phyloP scores from a whole-genome alignment of 345 rosid species.

The Gynandropsis gynandra region DNA sequence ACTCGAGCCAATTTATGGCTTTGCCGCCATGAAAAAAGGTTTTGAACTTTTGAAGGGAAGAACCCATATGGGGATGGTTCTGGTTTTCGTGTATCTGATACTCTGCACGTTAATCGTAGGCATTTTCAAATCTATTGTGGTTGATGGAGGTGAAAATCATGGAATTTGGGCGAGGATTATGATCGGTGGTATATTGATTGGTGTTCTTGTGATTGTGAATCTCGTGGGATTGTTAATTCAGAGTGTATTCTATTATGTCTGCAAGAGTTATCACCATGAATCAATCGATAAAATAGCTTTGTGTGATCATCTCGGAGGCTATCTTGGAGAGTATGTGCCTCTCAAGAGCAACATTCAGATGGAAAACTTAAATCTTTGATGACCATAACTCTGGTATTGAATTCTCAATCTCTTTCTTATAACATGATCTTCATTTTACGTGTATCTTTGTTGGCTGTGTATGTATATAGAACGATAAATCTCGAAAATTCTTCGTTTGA shows the following conservation, averaged over 20 bases:
- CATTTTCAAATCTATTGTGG: constrained; percentile 54
- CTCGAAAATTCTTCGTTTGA: no score
- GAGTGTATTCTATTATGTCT: constrained; percentile 90
- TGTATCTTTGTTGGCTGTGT: no score
- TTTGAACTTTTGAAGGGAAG: constrained; percentile 75
- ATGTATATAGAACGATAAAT: no score
- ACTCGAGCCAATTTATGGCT: constrained; percentile 78
- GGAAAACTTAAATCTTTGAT: constrained; percentile 68
- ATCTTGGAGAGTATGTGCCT: constrained; percentile 95
- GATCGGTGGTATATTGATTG: constrained; percentile 81
- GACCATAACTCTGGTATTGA: constrained; percentile 7
- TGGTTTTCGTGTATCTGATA: constrained; percentile 61
- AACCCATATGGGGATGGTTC: constrained; percentile 44
- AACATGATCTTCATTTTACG: no score
- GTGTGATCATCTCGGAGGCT: constrained; percentile 92
- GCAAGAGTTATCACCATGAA: constrained; percentile 92
- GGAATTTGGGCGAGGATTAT: constrained; percentile 58
- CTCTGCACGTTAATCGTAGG: constrained; percentile 41
- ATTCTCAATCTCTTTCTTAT: no score
- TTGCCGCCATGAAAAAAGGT: constrained; percentile 85
- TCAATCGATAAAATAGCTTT: constrained; percentile 74
- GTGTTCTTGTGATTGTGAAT: constrained; percentile 82
- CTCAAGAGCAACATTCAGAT: constrained; percentile 87
- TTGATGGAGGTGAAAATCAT: constrained; percentile 64
- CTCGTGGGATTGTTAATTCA: constrained; percentile 83